Evolutionary conservation across 1,284 basidiomycete species (phyloP).

Genomic region (Cryptococcus sp.): DNA sequence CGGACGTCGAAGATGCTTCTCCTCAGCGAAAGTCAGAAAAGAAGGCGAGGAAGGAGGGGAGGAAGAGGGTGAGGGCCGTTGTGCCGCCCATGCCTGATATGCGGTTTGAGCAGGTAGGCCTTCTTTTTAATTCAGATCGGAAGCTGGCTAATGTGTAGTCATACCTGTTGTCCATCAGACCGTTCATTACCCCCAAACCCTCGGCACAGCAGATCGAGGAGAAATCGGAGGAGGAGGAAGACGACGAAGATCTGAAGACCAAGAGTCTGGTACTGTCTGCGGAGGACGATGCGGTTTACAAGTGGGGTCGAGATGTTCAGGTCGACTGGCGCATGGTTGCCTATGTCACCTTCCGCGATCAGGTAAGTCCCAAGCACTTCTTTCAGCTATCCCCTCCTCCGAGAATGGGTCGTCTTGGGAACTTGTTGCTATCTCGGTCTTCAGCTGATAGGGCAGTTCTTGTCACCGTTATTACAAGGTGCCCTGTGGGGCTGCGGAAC

Average conservation of each 20-base stretch:
- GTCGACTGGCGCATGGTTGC: conserved; percentile 36
- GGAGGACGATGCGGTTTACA: conserved; percentile 36
- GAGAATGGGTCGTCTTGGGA: too few relatives aligned
- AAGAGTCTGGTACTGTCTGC: conserved; percentile 20
- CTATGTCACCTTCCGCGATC: conserved; percentile 45
- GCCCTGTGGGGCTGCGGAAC: conserved; percentile 41
- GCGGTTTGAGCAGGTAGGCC: conserved; percentile 42
- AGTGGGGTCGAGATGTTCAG: conserved; percentile 35
- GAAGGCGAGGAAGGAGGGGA: conserved; percentile 27
- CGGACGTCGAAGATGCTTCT: conserved; percentile 12
- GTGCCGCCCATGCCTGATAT: conserved; percentile 44
- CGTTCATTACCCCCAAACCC: conserved; percentile 27
- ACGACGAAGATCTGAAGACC: conserved; percentile 11
- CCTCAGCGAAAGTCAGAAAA: conserved; percentile 2
- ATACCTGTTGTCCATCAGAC: conserved; percentile 39
- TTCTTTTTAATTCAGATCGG: background rate
- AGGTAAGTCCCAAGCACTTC: conserved; percentile 39
- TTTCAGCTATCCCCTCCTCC: too few relatives aligned
- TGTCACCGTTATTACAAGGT: conserved; percentile 41
- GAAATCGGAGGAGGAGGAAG: conserved; percentile 10
- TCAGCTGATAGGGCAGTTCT: conserved; percentile 13
- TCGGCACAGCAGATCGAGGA: conserved; percentile 5
- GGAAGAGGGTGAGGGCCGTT: conserved; percentile 33
- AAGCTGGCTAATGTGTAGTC: conserved; percentile 19
- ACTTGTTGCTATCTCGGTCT: too few relatives aligned